Evolutionary conservation across 192 early-diverging fungal species (phyloP).

Genomic region (Gigaspora rosea): DNA sequence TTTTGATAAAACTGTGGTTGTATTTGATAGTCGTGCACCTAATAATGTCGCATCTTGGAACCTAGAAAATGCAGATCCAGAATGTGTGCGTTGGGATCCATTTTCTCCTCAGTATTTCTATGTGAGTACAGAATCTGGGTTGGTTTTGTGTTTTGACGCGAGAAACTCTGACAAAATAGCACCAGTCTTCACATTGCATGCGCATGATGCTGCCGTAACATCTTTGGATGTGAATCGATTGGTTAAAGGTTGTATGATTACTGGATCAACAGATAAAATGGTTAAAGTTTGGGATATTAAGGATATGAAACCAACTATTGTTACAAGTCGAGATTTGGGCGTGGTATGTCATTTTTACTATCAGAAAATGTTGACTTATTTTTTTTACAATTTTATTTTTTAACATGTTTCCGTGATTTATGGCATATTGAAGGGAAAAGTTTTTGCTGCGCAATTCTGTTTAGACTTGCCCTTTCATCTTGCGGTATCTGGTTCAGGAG

Average conservation of each 20-base stretch:
- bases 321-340: slow-evolving; percentile 84
- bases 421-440: slow-evolving; percentile 54
- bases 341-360: slow-evolving; percentile 49
- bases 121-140: slow-evolving; percentile 88
- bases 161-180: slow-evolving; percentile 50
- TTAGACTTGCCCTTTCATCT: slow-evolving; percentile 90
- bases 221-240: slow-evolving; percentile 82
- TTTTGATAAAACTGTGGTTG: slow-evolving; percentile 86
- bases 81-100: slow-evolving; percentile 90
- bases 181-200: slow-evolving; percentile 87
- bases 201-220: slow-evolving; percentile 89
- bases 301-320: slow-evolving; percentile 74
- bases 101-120: slow-evolving; percentile 77
- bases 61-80: slow-evolving; percentile 80
- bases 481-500: slow-evolving; percentile 85
- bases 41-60: slow-evolving; percentile 66
- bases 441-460: slow-evolving; percentile 87
- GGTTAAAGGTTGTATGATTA: slow-evolving; percentile 84
- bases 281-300: slow-evolving; percentile 94
- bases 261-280: slow-evolving; percentile 85
- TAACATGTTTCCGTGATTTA: slow-evolving; percentile 23
- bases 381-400: background rate
- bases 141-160: slow-evolving; percentile 88
- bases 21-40: slow-evolving; percentile 91
- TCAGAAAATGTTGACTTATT: background rate